Percentiles rank a stretch among this genome's conserved stretches.
Evolutionary conservation across 2,329 filamentous ascomycete species (phyloP).

Genomic region (Arthrobotrys sinensis): DNA sequence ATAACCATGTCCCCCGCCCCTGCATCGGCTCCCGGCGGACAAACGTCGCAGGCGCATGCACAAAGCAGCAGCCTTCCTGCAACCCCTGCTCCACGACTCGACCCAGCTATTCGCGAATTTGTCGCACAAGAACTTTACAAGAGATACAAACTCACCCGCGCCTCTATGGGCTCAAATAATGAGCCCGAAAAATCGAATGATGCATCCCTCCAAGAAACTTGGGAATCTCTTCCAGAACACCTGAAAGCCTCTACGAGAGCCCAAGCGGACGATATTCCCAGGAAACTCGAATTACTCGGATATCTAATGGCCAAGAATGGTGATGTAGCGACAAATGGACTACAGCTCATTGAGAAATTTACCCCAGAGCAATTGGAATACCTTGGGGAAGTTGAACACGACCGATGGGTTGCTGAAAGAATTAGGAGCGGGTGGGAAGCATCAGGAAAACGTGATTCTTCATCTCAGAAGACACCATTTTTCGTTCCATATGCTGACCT

Average conservation of each 20-base stretch:
- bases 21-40: not conserved
- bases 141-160: constrained; percentile 47
- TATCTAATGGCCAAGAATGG: constrained; percentile 25
- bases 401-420: constrained; percentile 49
- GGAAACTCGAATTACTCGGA: constrained; percentile 41
- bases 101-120: constrained; percentile 38
- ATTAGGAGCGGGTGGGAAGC: constrained; percentile 48
- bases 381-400: constrained; percentile 50
- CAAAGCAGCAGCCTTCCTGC: constrained; percentile 9
- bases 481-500: constrained; percentile 46
- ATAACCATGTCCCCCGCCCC: not conserved
- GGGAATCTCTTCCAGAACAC: constrained; percentile 47
- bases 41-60: constrained; percentile 22
- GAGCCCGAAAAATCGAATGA: constrained; percentile 23
- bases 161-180: constrained; percentile 30
- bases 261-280: constrained; percentile 54
- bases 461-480: constrained; percentile 46
- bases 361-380: constrained; percentile 40
- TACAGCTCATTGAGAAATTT: constrained; percentile 30
- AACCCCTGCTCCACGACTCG: constrained; percentile 26
- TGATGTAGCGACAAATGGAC: not conserved
- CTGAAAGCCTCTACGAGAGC: constrained; percentile 42
- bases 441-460: constrained; percentile 31
- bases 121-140: constrained; percentile 49
- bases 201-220: constrained; percentile 46